A percentile compares a stretch with the other conserved stretches of the same genome.
Evolutionary conservation across 345 rosid genomes (phyloP).

Genomic region (Boechera retrofracta): DNA sequence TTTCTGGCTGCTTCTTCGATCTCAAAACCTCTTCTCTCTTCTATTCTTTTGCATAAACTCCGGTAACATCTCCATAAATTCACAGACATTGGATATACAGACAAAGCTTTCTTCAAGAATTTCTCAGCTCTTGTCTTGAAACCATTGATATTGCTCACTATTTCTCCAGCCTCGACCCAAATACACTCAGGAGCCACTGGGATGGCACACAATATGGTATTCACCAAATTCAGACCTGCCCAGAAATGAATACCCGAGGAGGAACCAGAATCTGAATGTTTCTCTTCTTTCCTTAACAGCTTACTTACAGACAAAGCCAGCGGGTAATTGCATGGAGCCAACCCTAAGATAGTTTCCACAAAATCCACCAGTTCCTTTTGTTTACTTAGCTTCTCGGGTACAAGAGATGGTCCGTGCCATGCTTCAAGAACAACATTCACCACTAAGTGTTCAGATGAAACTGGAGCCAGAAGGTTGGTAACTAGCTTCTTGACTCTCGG

Average conservation of each 20-base stretch:
- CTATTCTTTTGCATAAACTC: slow-evolving; percentile 44
- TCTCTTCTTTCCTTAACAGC: slow-evolving; percentile 48
- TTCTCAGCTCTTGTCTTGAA: slow-evolving; percentile 51
- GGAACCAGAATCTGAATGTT: slow-evolving; percentile 34
- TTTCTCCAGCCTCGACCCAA: slow-evolving; percentile 77
- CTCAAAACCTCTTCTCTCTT: slow-evolving; percentile 41
- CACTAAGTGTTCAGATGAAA: slow-evolving; percentile 53
- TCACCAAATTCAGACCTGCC: slow-evolving; percentile 65
- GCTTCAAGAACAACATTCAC: slow-evolving; percentile 77
- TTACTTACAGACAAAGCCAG: slow-evolving; percentile 69
- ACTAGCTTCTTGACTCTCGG: slow-evolving; percentile 67
- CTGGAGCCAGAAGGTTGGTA: slow-evolving; percentile 60
- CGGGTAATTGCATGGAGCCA: slow-evolving; percentile 71
- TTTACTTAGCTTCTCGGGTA: slow-evolving; percentile 60
- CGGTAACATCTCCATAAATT: slow-evolving; percentile 63
- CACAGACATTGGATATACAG: slow-evolving; percentile 71
- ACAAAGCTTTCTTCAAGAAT: slow-evolving; percentile 68
- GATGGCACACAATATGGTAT: slow-evolving; percentile 63
- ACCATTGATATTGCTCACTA: slow-evolving; percentile 52
- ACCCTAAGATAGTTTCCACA: slow-evolving; percentile 73
- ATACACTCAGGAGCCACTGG: slow-evolving; percentile 81
- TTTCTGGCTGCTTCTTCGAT: slow-evolving; percentile 60
- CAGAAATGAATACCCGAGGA: slow-evolving; percentile 63
- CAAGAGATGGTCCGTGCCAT: slow-evolving; percentile 76
- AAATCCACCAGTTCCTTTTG: slow-evolving; percentile 73